phyloP scores from a whole-genome alignment of 2,329 filamentous ascomycete species.

The Coleophoma cylindrospora region DNA sequence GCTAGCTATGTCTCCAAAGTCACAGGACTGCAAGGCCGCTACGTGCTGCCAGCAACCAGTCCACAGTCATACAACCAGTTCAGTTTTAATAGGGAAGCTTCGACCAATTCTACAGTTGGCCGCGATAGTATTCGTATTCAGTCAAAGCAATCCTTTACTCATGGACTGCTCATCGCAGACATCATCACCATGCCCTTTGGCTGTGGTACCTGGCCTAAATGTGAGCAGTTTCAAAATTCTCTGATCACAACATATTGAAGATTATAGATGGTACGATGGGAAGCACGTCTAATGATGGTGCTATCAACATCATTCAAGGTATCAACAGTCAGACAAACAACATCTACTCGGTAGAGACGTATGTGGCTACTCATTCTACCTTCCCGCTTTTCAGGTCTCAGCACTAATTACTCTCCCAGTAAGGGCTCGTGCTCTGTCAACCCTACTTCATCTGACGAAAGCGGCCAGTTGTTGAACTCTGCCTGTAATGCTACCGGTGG shows the following conservation, averaged over 20 bases:
- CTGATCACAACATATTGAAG: not conserved
- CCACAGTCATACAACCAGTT: too few species aligned
- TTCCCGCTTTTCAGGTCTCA: slow-evolving; percentile 31
- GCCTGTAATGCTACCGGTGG: slow-evolving; percentile 12
- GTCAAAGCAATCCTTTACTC: slow-evolving; percentile 43
- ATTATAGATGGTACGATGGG: slow-evolving; percentile 2
- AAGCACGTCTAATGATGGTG: slow-evolving; percentile 16
- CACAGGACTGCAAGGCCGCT: too few species aligned
- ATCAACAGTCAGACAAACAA: slow-evolving; percentile 37
- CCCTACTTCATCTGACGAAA: not conserved
- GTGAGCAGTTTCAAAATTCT: slow-evolving; percentile 13
- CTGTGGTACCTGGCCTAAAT: slow-evolving; percentile 43
- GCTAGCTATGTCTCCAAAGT: too few species aligned
- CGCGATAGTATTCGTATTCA: slow-evolving; percentile 42
- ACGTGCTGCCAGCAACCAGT: too few species aligned
- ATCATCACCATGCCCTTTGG: slow-evolving; percentile 48
- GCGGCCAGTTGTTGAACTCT: not conserved
- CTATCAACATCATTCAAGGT: slow-evolving; percentile 35
- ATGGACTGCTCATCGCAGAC: slow-evolving; percentile 49
- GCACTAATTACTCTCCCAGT: slow-evolving; percentile 26
- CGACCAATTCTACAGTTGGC: too few species aligned
- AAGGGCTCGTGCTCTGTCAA: not conserved
- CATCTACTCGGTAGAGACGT: slow-evolving; percentile 39
- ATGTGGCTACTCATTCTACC: not conserved
- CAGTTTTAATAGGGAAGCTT: too few species aligned